Evolutionary conservation across 192 early-diverging fungal species (phyloP).

Genomic region (Entomortierella chlamydospora): DNA sequence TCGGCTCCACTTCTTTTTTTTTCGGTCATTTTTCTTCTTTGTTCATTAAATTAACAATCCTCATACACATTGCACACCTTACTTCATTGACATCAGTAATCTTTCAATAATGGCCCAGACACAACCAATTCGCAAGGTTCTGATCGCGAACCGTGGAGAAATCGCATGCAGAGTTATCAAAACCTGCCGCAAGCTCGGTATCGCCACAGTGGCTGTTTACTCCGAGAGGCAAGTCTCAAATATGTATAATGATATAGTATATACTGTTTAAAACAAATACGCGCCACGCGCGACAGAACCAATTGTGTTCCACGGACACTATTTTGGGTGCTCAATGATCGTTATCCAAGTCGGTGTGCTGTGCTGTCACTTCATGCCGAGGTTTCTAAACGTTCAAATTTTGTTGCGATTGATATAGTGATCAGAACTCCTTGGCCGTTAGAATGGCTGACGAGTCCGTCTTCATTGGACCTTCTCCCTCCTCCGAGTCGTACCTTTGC

Average conservation of each 20-base stretch:
- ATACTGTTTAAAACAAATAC: background rate
- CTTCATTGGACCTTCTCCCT: constrained; percentile 64
- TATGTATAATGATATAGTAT: no score
- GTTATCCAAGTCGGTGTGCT: no score
- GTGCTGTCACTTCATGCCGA: background rate
- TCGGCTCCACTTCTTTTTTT: background rate
- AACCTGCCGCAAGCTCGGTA: constrained; percentile 72
- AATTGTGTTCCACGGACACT: no score
- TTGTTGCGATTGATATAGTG: constrained; percentile 34
- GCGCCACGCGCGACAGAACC: no score
- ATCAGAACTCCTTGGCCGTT: constrained; percentile 63
- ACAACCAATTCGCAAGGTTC: constrained; percentile 58
- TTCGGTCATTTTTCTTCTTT: background rate
- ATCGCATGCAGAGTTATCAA: constrained; percentile 83
- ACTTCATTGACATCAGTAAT: background rate
- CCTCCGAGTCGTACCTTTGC: constrained; percentile 65
- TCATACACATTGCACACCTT: background rate
- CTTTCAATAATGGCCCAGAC: constrained; percentile 27
- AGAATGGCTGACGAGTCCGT: constrained; percentile 67
- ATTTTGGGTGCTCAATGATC: no score
- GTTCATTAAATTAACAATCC: background rate
- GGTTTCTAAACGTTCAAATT: background rate
- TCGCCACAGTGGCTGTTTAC: constrained; percentile 74
- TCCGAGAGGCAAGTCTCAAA: constrained; percentile 56
- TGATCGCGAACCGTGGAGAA: constrained; percentile 85